Evolutionary conservation across 2,329 filamentous ascomycete genomes (phyloP).

Genomic region (Fusarium clavum): DNA sequence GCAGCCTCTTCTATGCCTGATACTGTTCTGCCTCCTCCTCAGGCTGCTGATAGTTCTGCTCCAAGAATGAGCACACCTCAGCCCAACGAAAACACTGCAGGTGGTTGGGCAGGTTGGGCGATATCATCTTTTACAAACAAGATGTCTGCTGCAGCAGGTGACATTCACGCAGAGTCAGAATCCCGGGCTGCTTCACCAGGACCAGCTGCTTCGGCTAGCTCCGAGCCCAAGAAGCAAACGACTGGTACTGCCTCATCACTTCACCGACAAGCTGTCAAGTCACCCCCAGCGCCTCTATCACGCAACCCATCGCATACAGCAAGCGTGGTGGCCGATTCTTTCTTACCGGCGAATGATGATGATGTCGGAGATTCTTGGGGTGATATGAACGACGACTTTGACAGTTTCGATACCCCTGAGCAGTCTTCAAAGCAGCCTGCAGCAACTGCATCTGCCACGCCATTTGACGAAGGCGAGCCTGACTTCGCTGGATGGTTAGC

Average conservation of each 20-base stretch:
- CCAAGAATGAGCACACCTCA: constrained; percentile 86
- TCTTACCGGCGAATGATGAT: constrained; percentile 66
- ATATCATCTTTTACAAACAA: constrained; percentile 99
- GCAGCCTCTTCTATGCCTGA: constrained; percentile 83
- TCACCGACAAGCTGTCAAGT: constrained; percentile 70
- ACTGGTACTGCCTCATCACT: constrained; percentile 68
- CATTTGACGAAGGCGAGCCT: constrained; percentile 88
- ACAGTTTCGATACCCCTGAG: constrained; percentile 55
- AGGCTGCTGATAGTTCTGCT: constrained; percentile 62
- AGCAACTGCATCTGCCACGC: constrained; percentile 55
- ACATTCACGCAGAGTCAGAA: constrained; percentile 75
- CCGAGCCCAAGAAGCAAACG: constrained; percentile 51
- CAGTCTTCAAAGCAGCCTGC: constrained; percentile 36
- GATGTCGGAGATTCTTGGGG: constrained; percentile 82
- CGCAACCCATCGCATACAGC: constrained; percentile 61
- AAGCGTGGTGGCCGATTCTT: constrained; percentile 59
- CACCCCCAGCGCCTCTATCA: constrained; percentile 60
- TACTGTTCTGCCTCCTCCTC: constrained; percentile 76
- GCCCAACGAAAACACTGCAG: constrained; percentile 60
- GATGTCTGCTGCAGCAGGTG: constrained; percentile 82
- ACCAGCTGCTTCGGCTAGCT: constrained; percentile 55
- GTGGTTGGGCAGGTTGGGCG: constrained; percentile 92
- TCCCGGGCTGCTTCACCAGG: constrained; percentile 57
- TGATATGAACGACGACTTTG: constrained; percentile 67
- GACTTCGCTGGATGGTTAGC: constrained; percentile 97